Percentiles rank a stretch among this genome's conserved stretches.
These are phyloP conservation scores for Clohesyomyces aquaticus DNA, from an alignment of 495 filamentous ascomycete genomes.

Conservation along the genomic window DNA sequence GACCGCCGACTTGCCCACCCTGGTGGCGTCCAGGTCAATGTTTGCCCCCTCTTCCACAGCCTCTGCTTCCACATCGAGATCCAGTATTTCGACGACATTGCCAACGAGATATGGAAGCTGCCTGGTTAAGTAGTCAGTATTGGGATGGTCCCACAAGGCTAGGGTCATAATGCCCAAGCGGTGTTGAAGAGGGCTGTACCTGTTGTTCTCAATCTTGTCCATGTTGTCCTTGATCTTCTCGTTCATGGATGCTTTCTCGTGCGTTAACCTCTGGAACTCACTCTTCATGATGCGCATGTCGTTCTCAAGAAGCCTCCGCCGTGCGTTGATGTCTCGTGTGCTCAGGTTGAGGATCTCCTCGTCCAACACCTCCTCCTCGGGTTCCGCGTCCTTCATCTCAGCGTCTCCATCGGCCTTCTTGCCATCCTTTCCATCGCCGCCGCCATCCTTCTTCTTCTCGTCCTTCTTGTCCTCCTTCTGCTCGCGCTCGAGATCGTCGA, in stretches of 20 bases:
- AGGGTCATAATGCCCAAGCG: too few species aligned
- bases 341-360: slow-evolving; percentile 86
- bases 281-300: slow-evolving; percentile 98
- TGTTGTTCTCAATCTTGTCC: slow-evolving; percentile 99
- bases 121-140: slow-evolving; percentile 52
- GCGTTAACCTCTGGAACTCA: slow-evolving; percentile 89
- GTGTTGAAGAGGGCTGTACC: slow-evolving; percentile 58
- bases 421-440: slow-evolving; percentile 57
- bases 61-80: slow-evolving; percentile 94
- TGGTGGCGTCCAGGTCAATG: slow-evolving; percentile 95
- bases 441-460: slow-evolving; percentile 56
- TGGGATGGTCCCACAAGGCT: too few species aligned
- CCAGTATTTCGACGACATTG: slow-evolving; percentile 95
- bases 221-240: slow-evolving; percentile 99
- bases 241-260: slow-evolving; percentile 91
- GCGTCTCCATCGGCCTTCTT: slow-evolving; percentile 66
- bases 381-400: slow-evolving; percentile 87
- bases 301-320: slow-evolving; percentile 88
- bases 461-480: slow-evolving; percentile 72
- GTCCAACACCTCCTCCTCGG: slow-evolving; percentile 69
- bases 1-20: slow-evolving; percentile 96
- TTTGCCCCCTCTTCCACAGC: slow-evolving; percentile 97
- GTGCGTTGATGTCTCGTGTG: slow-evolving; percentile 90
- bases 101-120: slow-evolving; percentile 98
- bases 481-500: slow-evolving; percentile 77